Percentiles rank a stretch among this genome's conserved stretches.
These are phyloP conservation scores for Mortierella hygrophila DNA, from an alignment of 192 early-diverging fungal species.

Conservation along the genomic window DNA sequence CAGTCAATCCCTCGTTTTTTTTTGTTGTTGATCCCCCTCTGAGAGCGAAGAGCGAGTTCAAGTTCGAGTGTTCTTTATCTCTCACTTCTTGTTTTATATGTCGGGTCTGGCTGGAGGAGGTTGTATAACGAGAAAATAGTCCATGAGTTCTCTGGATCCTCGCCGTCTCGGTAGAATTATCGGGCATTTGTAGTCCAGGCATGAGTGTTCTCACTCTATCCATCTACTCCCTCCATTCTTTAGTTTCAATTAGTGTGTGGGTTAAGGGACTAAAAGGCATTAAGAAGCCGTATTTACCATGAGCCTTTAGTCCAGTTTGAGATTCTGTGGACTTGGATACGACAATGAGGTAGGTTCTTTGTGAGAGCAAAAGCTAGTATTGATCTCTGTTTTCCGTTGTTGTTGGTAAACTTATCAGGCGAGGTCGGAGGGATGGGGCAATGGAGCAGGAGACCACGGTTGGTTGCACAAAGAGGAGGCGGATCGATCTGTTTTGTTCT, in stretches of 20 bases:
- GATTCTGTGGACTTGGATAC: background rate
- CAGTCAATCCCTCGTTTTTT: background rate
- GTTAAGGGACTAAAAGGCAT: background rate
- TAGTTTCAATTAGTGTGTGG: background rate
- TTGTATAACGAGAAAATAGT: background rate
- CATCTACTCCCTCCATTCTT: no score
- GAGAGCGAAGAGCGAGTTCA: background rate
- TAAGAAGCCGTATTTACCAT: background rate
- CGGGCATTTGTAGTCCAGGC: background rate
- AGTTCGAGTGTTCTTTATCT: background rate
- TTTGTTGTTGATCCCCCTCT: background rate
- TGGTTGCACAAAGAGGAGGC: background rate
- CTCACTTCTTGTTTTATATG: background rate
- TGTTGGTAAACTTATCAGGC: background rate
- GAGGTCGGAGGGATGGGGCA: background rate
- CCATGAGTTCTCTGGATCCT: background rate
- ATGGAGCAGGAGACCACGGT: background rate
- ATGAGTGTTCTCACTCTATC: no score
- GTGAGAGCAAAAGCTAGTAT: background rate
- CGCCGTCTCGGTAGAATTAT: background rate
- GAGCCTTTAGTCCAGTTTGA: background rate
- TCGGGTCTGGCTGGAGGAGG: no score
- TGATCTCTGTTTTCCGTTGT: background rate
- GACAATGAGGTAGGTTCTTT: background rate
- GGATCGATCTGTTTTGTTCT: background rate